Evolutionary conservation across 352 stramenopile species (phyloP).

Genomic region (Pythium plurisporium): DNA sequence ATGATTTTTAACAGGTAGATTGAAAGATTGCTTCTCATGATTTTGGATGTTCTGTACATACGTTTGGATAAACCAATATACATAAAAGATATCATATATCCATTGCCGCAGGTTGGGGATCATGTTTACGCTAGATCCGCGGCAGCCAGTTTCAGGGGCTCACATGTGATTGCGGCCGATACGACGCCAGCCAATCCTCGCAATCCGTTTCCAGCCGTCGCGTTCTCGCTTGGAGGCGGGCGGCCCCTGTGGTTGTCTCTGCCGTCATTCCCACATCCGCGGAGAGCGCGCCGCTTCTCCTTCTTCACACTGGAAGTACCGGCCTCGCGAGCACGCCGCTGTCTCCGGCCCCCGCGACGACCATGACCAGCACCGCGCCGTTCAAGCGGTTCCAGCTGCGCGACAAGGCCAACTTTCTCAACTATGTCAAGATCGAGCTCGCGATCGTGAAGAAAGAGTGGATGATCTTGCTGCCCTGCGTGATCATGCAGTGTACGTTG

Average conservation of each 20-base stretch:
- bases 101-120: background rate
- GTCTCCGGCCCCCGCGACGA: background rate
- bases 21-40: too few relatives aligned
- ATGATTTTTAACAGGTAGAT: too few relatives aligned
- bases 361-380: background rate
- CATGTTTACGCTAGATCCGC: constrained; percentile 3
- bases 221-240: too few relatives aligned
- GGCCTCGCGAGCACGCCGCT: too few relatives aligned
- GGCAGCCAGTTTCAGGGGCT: background rate
- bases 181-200: constrained; percentile 7
- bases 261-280: background rate
- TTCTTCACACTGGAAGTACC: background rate
- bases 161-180: constrained; percentile 10
- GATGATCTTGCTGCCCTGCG: constrained; percentile 67
- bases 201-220: too few relatives aligned
- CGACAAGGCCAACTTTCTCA: constrained; percentile 48
- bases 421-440: constrained; percentile 63
- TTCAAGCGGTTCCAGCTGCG: constrained; percentile 46
- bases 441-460: constrained; percentile 57
- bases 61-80: too few relatives aligned
- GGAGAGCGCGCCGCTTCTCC: background rate
- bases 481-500: constrained; percentile 78
- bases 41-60: too few relatives aligned
- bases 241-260: too few relatives aligned
- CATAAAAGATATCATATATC: background rate